Evolutionary conservation across 2,329 filamentous ascomycete genomes (phyloP), one percentile per base, ranked within the genome.

Genomic region (Cordyceps cicadae): DNA sequence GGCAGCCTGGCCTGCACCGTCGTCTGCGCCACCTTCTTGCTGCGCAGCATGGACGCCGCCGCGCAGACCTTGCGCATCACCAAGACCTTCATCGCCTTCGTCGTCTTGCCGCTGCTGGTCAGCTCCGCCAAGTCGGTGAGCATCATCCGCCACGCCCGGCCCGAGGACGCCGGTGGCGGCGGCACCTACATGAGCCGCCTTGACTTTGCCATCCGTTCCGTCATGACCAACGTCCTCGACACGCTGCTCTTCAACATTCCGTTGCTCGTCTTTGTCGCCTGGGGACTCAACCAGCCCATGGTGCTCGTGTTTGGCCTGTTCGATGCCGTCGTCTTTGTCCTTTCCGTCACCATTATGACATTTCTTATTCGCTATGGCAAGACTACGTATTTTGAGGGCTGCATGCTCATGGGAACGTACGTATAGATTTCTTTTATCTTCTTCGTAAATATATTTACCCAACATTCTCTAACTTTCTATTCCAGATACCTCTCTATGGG

Each of bases 331-430:
- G 56, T 64, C 12, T 63, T 64, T 43, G 19, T 64, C 24, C 54
- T 63, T 17, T 57, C 63, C 19, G 62, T 64, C 34, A 62, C 62
- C 26, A 64, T 59, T 15, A 63, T 63, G 62, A 63, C 63, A 4
- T 64, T 63, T 32, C 48, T 64, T 43, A 62, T 64, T 5, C 63
- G 62, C 21, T 62, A 64, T 43, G 63, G 62, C 19, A 63, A 64
- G 53, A 64, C 63, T 24, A 64, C 62, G 7, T 64, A 64, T 54
- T 64, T 64, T 19, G 62, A 64, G 41, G 60, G 63, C 19, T 60
- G 57, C 54, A 64, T 64, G 63, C 63, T 64, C n/a, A 63, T 64
- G 62, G 63, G 63, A 52, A 63, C 63, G 63, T 63, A 58, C 49
- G 63, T 64, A 21, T 19, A 34, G 24, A 6, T 12, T 43, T 6